Base-by-base conservation (phyloP, 163 green algal species). In the Scenedesmus sp. region DNA sequence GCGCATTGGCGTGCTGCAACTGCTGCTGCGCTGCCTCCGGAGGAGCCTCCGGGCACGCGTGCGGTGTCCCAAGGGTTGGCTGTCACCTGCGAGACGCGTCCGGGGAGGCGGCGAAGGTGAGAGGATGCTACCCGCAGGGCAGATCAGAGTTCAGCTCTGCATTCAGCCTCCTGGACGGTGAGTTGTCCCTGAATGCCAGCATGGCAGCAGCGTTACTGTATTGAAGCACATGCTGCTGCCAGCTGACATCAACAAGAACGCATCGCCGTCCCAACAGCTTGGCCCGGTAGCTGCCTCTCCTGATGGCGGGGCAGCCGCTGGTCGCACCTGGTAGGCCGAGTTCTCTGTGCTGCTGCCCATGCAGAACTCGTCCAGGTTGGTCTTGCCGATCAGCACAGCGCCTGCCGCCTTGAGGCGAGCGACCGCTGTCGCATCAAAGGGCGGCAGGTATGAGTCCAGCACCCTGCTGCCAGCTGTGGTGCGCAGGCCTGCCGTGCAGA, bases 341-440 rank as follows among this genome's bases (percentile, higher is more conserved):
- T 96, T 97, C 89, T 99, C 98, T 12, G 96, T 99, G 24, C 93
- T 97, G 94, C 93, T 98, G 56, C 98, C 98, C 98, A 99, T 99
- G 81, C 98, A 98, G 93, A 99, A 99, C 91, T 99, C 97, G 86
- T 99, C 98, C 95, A 98, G 96, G 95, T 99, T 99, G 26, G 97
- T 98, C 93, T 99, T 99, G 53, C 98, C 98, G 40, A 99, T 26
- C 30, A 99, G 83, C 24, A 99, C 89, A 43, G 89, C 89, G 1
- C 98, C 98, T 42, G 95, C 96, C 10, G 86, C 89, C 1, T 87
- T 81, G 82, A 99, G 92, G 22, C 92, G 93, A 0, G 93, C 92
- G 5, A 99, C 96, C 0, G 94, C 94, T 4, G 97, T 99, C 0
- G 98, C 98, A 85, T 99, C 96, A 83, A 97, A 99, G 13, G 97